Conservation (phyloP, 2,329 filamentous ascomycete species). For the Dactylellina cionopaga region DNA sequence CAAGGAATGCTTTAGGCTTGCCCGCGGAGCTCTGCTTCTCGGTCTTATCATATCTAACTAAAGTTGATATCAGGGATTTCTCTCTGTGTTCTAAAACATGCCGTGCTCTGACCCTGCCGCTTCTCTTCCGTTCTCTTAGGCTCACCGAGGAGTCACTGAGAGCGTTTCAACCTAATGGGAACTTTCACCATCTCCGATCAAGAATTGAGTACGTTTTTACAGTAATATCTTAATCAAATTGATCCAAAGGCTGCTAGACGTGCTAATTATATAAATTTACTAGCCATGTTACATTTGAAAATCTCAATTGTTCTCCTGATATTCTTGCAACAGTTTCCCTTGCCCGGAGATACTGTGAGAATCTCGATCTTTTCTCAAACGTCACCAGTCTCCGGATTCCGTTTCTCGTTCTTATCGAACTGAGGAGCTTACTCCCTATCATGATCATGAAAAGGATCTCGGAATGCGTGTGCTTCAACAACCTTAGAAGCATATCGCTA, state of each 20-base stretch:
- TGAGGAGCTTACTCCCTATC: constrained; percentile 3
- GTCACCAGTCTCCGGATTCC: background rate
- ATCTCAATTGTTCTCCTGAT: background rate
- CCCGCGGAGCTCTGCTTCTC: constrained; percentile 16
- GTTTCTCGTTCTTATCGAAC: background rate
- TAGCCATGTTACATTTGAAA: background rate
- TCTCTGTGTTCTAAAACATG: constrained; percentile 22
- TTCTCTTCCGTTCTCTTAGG: constrained; percentile 9
- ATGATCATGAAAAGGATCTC: constrained; percentile 12
- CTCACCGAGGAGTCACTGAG: background rate
- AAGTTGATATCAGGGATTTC: constrained; percentile 3
- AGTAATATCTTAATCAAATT: no score
- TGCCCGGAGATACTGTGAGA: background rate
- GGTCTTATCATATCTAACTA: background rate
- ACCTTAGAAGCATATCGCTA: background rate
- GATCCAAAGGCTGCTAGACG: no score
- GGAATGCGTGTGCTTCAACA: background rate
- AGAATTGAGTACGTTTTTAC: constrained; percentile 28
- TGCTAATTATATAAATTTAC: no score
- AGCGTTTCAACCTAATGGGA: constrained; percentile 1
- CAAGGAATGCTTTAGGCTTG: background rate
- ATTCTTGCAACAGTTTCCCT: background rate
- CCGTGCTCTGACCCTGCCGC: constrained; percentile 2
- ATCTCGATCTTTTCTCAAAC: constrained; percentile 6
- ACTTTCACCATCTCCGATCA: constrained; percentile 1